A percentile compares a stretch with the other conserved stretches of the same genome.
Evolutionary conservation across 441 rosid species (phyloP).

Genomic region (Metrosideros polymorpha): DNA sequence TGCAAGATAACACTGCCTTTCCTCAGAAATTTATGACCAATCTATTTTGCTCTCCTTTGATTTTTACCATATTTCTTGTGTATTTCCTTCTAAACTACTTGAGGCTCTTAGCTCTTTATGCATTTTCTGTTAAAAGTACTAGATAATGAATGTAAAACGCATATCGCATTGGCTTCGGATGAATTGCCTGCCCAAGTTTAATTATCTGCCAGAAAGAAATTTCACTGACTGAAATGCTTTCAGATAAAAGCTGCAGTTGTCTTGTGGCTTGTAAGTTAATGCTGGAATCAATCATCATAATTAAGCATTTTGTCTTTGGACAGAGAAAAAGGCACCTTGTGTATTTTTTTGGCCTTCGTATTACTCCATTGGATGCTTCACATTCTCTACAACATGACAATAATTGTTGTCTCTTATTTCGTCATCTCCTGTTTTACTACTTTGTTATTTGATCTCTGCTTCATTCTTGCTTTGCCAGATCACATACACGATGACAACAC

Average conservation of each 20-base stretch:
- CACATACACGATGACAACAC: conserved; percentile 44
- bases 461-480: conserved; percentile 42
- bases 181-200: background rate
- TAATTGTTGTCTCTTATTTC: background rate
- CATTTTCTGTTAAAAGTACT: background rate
- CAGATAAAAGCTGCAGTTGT: background rate
- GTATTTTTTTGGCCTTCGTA: background rate
- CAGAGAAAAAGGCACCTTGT: background rate
- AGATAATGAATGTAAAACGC: background rate
- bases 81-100: background rate
- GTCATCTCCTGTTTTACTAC: background rate
- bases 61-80: background rate
- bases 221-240: background rate
- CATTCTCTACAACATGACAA: background rate
- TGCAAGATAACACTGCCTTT: background rate
- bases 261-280: background rate
- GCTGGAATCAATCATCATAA: background rate
- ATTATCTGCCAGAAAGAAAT: background rate
- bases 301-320: background rate
- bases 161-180: background rate
- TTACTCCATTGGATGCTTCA: background rate
- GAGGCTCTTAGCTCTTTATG: background rate
- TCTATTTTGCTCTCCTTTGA: background rate
- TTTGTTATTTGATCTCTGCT: background rate
- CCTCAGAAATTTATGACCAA: background rate